phyloP scores from a whole-genome alignment of 441 rosid genomes.

The Adansonia grandidieri region DNA sequence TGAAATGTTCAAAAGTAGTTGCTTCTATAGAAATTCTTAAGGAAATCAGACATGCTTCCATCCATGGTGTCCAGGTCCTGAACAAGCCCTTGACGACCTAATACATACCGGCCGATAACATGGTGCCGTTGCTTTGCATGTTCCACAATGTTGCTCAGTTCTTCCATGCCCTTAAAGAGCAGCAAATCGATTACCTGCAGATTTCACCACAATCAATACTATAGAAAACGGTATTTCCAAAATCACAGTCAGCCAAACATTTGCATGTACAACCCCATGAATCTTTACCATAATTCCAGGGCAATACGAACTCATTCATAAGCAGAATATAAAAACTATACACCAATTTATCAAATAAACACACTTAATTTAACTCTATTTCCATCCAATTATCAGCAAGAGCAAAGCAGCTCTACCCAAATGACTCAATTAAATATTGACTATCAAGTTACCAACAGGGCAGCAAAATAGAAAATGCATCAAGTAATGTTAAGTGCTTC shows the following conservation, averaged over 20 bases:
- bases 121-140: conserved; percentile 99
- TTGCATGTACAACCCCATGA: neutral
- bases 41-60: conserved; percentile 72
- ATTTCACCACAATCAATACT: conserved; percentile 38
- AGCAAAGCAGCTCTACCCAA: neutral
- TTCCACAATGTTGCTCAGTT: conserved; percentile 74
- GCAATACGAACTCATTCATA: neutral
- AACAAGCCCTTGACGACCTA: conserved; percentile 66
- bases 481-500: neutral
- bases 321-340: neutral
- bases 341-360: neutral
- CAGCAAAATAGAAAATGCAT: neutral
- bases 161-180: conserved; percentile 92
- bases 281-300: neutral
- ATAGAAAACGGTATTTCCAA: neutral
- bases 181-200: conserved; percentile 94
- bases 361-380: neutral
- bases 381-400: neutral
- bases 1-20: conserved; percentile 68
- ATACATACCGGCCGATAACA: conserved; percentile 85
- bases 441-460: neutral
- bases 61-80: conserved; percentile 76
- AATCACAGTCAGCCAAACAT: neutral
- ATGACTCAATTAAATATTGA: neutral
- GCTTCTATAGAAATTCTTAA: conserved; percentile 84